Evolutionary conservation across 78 protist genomes (phyloP).

Genomic region (Dictyostelium firmibasis): DNA sequence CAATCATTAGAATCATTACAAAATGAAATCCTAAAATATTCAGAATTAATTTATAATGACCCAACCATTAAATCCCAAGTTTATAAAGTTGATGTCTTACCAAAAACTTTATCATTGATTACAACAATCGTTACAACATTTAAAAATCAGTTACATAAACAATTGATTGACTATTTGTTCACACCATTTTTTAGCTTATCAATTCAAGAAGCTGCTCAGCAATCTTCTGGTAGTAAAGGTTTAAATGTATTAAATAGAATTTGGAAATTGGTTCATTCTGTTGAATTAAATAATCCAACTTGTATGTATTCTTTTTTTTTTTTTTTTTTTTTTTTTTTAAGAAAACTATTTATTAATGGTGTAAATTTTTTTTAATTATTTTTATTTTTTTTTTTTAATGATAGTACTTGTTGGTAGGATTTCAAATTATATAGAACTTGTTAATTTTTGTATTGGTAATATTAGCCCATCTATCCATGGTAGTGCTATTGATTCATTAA

Average conservation of each 20-base stretch:
- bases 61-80: background rate
- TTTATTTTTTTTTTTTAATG: too few species aligned
- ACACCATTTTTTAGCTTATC: background rate
- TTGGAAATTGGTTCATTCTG: background rate
- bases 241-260: background rate
- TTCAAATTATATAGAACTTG: background rate
- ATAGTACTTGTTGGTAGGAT: background rate
- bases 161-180: background rate
- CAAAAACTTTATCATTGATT: background rate
- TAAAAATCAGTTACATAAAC: background rate
- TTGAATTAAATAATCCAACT: background rate
- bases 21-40: background rate
- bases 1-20: background rate
- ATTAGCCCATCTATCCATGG: background rate
- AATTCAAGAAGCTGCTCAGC: background rate
- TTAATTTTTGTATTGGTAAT: background rate
- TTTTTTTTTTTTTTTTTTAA: background rate
- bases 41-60: background rate
- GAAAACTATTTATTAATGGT: too few species aligned
- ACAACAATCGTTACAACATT: background rate
- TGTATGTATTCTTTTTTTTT: background rate
- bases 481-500: slow-evolving; percentile 8
- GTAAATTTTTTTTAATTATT: too few species aligned
- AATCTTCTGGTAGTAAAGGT: background rate
- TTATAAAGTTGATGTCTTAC: background rate